Conservation (phyloP, 495 filamentous ascomycete genomes). For the Lasiosphaeria miniovina region DNA sequence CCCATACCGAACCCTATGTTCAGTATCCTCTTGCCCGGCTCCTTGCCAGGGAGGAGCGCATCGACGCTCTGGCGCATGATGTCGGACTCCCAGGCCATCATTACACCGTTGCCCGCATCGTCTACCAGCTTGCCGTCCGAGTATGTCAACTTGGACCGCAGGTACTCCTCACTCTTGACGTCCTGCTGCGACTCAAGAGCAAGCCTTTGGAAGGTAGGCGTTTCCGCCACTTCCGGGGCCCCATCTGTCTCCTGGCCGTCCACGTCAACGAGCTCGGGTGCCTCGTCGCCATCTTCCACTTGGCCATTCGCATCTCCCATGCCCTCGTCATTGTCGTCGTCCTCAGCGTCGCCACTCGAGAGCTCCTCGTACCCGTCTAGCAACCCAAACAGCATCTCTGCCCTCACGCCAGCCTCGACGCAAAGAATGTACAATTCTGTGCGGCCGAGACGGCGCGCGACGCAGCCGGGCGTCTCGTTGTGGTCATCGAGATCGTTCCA, state of each 20-base stretch:
- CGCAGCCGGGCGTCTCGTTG: conserved; percentile 87
- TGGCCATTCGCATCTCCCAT: conserved; percentile 31
- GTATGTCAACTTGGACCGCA: conserved; percentile 75
- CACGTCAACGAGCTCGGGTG: conserved; percentile 26
- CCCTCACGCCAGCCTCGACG: conserved; percentile 88
- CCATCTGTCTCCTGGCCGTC: conserved; percentile 16
- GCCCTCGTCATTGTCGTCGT: conserved; percentile 46
- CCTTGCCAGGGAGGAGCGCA: conserved; percentile 34
- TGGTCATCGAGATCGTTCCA: conserved; percentile 92
- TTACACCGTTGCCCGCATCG: conserved; percentile 78
- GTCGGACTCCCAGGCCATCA: conserved; percentile 93
- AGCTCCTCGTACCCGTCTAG: conserved; percentile 77
- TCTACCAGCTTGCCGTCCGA: conserved; percentile 73
- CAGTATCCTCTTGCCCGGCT: conserved; percentile 64
- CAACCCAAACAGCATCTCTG: conserved; percentile 76
- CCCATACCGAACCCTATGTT: conserved; percentile 98
- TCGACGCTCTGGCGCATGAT: conserved; percentile 81
- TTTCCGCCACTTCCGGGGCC: conserved; percentile 12
- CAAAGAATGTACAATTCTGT: conserved; percentile 76
- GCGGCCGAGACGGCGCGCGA: conserved; percentile 69
- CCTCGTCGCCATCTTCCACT: conserved; percentile 41
- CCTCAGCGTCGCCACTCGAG: conserved; percentile 59
- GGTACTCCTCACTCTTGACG: conserved; percentile 67
- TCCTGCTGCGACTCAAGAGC: conserved; percentile 32
- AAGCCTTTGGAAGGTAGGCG: conserved; percentile 34